phyloP scores from a whole-genome alignment of 1,284 basidiomycete species.

The Coniferiporia weirii region DNA sequence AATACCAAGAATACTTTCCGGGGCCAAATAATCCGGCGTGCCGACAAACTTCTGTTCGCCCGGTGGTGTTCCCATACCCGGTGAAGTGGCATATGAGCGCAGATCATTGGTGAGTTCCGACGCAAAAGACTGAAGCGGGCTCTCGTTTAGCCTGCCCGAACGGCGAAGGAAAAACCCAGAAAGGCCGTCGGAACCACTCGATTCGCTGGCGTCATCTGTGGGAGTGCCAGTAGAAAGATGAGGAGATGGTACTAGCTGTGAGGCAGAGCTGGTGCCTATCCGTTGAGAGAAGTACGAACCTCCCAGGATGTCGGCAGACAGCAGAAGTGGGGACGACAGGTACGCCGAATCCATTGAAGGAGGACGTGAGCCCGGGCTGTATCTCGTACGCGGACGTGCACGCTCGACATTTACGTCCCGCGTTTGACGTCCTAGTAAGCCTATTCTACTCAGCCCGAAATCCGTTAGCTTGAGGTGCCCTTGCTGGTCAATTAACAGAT shows the following conservation, averaged over 20 bases:
- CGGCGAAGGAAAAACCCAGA: constrained; percentile 54
- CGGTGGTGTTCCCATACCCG: constrained; percentile 53
- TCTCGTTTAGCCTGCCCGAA: constrained; percentile 48
- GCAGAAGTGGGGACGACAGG: constrained; percentile 65
- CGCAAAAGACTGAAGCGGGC: constrained; percentile 77
- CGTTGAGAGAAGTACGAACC: constrained; percentile 81
- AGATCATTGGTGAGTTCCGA: constrained; percentile 78
- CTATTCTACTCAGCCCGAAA: constrained; percentile 95
- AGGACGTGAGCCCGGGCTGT: constrained; percentile 65
- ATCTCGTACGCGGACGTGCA: constrained; percentile 46
- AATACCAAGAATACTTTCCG: constrained; percentile 93
- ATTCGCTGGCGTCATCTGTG: constrained; percentile 79
- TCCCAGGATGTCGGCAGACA: constrained; percentile 48
- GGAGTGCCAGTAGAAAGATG: constrained; percentile 43
- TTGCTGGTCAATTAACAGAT: constrained; percentile 92
- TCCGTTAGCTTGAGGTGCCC: constrained; percentile 98
- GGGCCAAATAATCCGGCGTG: constrained; percentile 95
- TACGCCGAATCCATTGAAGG: constrained; percentile 82
- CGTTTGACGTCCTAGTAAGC: constrained; percentile 94
- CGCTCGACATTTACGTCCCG: constrained; percentile 61
- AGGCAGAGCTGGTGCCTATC: constrained; percentile 39
- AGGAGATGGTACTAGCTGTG: constrained; percentile 58
- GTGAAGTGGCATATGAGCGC: constrained; percentile 54
- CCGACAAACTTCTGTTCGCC: constrained; percentile 93
- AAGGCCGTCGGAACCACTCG: constrained; percentile 79